phyloP scores from a whole-genome alignment of 129 eudicot genomes.

The Flaveria bidentis region DNA sequence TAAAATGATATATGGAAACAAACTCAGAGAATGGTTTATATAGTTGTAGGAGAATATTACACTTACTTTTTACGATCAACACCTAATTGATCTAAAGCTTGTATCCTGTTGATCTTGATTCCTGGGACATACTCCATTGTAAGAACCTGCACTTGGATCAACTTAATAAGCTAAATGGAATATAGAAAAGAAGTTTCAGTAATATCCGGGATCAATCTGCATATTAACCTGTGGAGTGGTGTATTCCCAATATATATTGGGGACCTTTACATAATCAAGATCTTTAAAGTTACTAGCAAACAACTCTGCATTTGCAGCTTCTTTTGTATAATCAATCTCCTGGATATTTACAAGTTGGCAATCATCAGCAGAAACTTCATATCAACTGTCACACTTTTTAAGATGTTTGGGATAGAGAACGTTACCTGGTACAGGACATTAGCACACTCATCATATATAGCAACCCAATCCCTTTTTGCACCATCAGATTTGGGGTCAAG shows the following conservation, averaged over 20 bases:
- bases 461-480: slow-evolving; percentile 99
- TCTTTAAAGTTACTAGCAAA: slow-evolving; percentile 83
- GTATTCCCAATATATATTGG: slow-evolving; percentile 82
- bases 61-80: slow-evolving; percentile 90
- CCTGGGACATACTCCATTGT: slow-evolving; percentile 99
- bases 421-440: slow-evolving; percentile 89
- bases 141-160: slow-evolving; percentile 53
- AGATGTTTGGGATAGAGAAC: slow-evolving; percentile 12
- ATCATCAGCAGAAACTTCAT: slow-evolving; percentile 14
- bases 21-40: not conserved
- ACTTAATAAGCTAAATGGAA: slow-evolving; percentile 28
- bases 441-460: slow-evolving; percentile 99
- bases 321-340: slow-evolving; percentile 98
- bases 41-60: slow-evolving; percentile 7
- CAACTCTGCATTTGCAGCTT: slow-evolving; percentile 92
- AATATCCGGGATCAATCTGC: not conserved
- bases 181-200: not conserved
- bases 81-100: slow-evolving; percentile 93
- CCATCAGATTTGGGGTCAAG: slow-evolving; percentile 99
- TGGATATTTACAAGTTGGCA: slow-evolving; percentile 35
- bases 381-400: slow-evolving; percentile 10
- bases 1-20: not conserved
- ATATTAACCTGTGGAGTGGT: slow-evolving; percentile 92
- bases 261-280: slow-evolving; percentile 93
- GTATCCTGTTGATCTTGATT: slow-evolving; percentile 88